Conservation (phyloP, 805 yeast species). For the Wickerhamomyces ciferrii region DNA sequence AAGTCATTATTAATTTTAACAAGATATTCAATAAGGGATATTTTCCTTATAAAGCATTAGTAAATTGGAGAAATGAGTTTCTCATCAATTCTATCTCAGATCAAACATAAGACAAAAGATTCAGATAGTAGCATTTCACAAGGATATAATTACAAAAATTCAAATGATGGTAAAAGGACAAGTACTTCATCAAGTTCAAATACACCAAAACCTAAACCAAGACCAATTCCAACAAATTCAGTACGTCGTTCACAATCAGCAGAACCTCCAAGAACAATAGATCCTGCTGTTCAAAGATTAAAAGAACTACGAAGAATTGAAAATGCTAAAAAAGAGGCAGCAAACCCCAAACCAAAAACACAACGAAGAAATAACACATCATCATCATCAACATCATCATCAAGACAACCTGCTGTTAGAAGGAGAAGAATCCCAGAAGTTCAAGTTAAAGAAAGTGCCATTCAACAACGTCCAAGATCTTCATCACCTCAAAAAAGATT, state of each 20-base stretch:
- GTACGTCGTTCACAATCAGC: not conserved
- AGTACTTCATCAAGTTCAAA: not conserved
- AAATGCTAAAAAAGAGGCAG: conserved; percentile 32
- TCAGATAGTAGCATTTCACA: not conserved
- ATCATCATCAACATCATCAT: not conserved
- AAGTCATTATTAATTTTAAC: too few relatives aligned
- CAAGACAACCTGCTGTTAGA: conserved; percentile 16
- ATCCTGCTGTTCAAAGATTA: conserved; percentile 66
- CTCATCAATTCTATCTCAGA: conserved; percentile 12
- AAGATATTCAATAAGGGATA: too few relatives aligned
- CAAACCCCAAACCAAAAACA: conserved; percentile 1
- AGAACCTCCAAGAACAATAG: conserved; percentile 30
- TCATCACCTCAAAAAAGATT: conserved; percentile 34
- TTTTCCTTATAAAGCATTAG: too few relatives aligned
- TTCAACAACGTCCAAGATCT: not conserved
- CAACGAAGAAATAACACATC: conserved; percentile 3
- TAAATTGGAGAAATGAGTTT: conserved; percentile 10
- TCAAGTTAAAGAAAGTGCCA: not conserved
- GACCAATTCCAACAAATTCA: not conserved
- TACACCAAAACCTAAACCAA: not conserved
- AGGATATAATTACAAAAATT: not conserved
- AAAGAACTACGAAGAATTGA: conserved; percentile 64
- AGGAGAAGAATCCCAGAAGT: conserved; percentile 5
- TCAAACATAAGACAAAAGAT: conserved; percentile 11
- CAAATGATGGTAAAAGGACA: not conserved